Base-by-base conservation (phyloP, 2,329 filamentous ascomycete genomes). In the Fusarium sulawesiense region DNA sequence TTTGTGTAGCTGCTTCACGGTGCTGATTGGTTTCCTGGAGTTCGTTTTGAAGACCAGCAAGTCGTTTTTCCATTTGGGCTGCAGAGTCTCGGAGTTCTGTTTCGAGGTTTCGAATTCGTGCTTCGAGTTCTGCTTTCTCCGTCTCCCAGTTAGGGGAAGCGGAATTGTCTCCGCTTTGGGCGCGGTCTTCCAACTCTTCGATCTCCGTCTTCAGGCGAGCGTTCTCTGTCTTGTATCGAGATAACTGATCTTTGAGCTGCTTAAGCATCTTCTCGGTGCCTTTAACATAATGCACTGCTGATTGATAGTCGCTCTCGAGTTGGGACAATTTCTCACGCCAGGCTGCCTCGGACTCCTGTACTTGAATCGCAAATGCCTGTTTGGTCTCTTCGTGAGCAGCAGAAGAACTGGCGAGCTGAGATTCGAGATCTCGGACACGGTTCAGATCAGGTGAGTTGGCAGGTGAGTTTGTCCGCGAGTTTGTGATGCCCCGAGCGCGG, bases 201-300 rank as follows among this genome's bases (percentile, higher is more conserved):
- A 98, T 84, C 76, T 98, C 93, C 48, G 89, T 87, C 79, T 96
- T 94, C 42, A 99, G 85, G 64, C 92, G 92, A 20, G 86, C 84
- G 76, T 98, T 98, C 66, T 96, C 92, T 14, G 89, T 83, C 86
- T 98, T 98, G 82, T 97, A 96, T 61, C 94, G 93, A 57, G 92
- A 87, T n/a, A 99, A 86, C 81, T 99, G 96, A 76, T 98, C 94
- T 83, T 98, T 98, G 86, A 99, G 95, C 80, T 97, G 95, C 81
- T 96, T 94, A 50, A 99, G 88, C 94, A 99, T 98, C 87, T 98
- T 98, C 81, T 99, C 96, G 3, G 96, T 98, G 62, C 96, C 96
- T 81, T 97, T 97, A 73, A 99, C 93, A 77, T 99, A 99, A 80
- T 98, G 96, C 51, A 98, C 94, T 18, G 96, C 95, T 44, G 96